Evolutionary conservation across 2,329 filamentous ascomycete genomes (phyloP).

Genomic region (Dactylellina sp.): DNA sequence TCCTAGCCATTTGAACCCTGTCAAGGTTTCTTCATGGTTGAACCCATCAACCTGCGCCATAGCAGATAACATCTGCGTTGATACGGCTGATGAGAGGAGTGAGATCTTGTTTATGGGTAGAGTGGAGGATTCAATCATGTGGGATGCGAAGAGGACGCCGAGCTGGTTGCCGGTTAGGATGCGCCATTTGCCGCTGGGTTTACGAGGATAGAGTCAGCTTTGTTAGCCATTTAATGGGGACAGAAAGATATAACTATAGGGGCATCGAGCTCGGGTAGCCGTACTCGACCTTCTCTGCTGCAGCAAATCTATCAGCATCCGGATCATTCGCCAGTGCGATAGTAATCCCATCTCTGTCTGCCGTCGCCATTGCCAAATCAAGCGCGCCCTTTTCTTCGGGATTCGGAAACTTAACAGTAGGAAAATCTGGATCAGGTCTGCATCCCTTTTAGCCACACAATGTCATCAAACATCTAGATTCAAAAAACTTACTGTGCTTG

Average conservation of each 20-base stretch:
- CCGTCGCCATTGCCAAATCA: constrained; percentile 70
- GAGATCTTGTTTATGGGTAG: constrained; percentile 64
- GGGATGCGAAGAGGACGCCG: constrained; percentile 71
- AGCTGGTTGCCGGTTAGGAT: constrained; percentile 75
- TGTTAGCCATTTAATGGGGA: neutral
- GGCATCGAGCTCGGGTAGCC: constrained; percentile 61
- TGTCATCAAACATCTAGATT: constrained; percentile 59
- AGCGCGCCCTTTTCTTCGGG: constrained; percentile 74
- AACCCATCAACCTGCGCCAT: constrained; percentile 71
- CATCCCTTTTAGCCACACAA: neutral
- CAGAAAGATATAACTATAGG: neutral
- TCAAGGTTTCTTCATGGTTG: constrained; percentile 72
- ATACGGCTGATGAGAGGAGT: constrained; percentile 74
- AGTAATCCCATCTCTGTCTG: constrained; percentile 66
- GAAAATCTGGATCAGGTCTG: constrained; percentile 73
- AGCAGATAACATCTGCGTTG: constrained; percentile 72
- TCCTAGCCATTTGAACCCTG: constrained; percentile 77
- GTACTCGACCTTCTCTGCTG: constrained; percentile 69
- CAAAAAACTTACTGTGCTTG: constrained; percentile 48
- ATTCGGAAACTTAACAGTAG: constrained; percentile 74
- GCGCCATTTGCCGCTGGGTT: constrained; percentile 68
- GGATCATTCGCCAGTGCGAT: constrained; percentile 74
- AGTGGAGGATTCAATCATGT: constrained; percentile 67
- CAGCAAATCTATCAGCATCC: constrained; percentile 74
- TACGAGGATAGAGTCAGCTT: neutral